These are phyloP conservation scores for Arctostaphylos glauca DNA, from an alignment of 148 eudicot genomes.

Conservation along the genomic window DNA sequence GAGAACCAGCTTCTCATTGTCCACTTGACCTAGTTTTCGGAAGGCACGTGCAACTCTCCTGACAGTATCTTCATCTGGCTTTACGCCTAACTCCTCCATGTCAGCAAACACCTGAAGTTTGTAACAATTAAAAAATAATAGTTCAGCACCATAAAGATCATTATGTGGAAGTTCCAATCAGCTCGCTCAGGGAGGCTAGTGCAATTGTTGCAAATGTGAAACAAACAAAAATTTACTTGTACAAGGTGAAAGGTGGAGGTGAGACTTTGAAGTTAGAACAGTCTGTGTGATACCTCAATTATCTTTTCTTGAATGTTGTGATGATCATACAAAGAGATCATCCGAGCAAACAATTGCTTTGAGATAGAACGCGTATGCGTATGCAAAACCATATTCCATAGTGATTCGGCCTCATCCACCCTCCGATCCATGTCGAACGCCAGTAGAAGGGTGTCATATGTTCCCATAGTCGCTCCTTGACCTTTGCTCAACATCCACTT, in stretches of 20 bases:
- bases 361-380: constrained; percentile 77
- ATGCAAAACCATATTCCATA: constrained; percentile 90
- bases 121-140: background rate
- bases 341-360: constrained; percentile 76
- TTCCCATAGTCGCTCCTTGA: constrained; percentile 93
- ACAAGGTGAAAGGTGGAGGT: background rate
- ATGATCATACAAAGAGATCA: constrained; percentile 83
- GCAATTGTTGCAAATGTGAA: background rate
- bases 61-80: constrained; percentile 86
- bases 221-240: background rate
- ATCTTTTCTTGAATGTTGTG: constrained; percentile 57
- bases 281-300: constrained; percentile 57
- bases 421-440: constrained; percentile 76
- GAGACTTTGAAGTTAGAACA: background rate
- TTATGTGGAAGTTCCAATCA: background rate
- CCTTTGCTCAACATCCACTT: constrained; percentile 99
- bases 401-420: constrained; percentile 78
- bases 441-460: constrained; percentile 68
- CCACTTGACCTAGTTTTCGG: constrained; percentile 55
- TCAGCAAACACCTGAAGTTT: constrained; percentile 77
- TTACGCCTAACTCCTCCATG: constrained; percentile 92
- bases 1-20: constrained; percentile 48
- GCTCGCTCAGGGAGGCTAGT: background rate
- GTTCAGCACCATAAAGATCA: constrained; percentile 13
- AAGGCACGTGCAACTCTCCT: constrained; percentile 73